phyloP scores from a whole-genome alignment of 257 asterid species.

The Penstemon davidsonii region DNA sequence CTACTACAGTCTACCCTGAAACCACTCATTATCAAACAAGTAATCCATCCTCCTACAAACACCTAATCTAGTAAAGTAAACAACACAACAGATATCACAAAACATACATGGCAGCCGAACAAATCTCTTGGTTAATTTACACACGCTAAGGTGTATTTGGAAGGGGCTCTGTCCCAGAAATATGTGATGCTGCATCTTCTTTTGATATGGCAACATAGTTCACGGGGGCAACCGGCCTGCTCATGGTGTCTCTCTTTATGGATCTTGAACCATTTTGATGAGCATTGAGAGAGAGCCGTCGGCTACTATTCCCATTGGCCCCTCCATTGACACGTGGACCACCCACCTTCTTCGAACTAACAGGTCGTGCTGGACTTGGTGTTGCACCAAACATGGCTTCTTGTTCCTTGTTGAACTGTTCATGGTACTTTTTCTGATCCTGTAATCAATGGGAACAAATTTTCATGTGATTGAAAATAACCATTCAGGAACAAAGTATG shows the following conservation, averaged over 20 bases:
- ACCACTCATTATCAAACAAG: not conserved
- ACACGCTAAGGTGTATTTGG: conserved; percentile 25
- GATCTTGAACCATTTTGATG: conserved; percentile 63
- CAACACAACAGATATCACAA: conserved; percentile 14
- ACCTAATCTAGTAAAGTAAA: conserved; percentile 11
- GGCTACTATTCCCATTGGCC: conserved; percentile 41
- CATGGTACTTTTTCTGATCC: conserved; percentile 66
- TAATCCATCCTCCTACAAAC: not conserved
- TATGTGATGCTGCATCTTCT: conserved; percentile 53
- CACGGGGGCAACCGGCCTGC: conserved; percentile 62
- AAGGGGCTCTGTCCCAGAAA: conserved; percentile 30
- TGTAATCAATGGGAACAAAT: conserved; percentile 20
- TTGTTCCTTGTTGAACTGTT: conserved; percentile 57
- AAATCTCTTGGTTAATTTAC: not conserved
- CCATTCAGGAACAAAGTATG: not conserved
- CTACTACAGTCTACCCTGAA: not conserved
- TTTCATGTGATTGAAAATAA: not conserved
- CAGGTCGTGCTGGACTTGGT: conserved; percentile 68
- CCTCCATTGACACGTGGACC: conserved; percentile 60
- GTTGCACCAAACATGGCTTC: conserved; percentile 54
- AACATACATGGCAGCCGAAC: not conserved
- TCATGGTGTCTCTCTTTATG: conserved; percentile 49
- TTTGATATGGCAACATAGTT: conserved; percentile 61
- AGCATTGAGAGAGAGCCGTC: conserved; percentile 56
- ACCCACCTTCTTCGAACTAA: conserved; percentile 47